phyloP scores from a whole-genome alignment of 768 basidiomycete species.

The Kwoniella sp. region DNA sequence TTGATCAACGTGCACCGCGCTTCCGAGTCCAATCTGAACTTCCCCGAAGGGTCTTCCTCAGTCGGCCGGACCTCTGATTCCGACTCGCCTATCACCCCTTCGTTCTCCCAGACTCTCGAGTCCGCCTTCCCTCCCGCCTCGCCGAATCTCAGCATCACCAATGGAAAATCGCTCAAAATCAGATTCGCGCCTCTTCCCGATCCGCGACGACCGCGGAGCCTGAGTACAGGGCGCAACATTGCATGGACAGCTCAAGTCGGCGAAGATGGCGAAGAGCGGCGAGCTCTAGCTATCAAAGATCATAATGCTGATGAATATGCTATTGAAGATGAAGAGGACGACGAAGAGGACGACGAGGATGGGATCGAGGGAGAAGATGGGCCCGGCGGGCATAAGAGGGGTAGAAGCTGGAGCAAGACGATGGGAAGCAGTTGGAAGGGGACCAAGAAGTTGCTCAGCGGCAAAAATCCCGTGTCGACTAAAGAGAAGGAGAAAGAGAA shows the following conservation, averaged over 20 bases:
- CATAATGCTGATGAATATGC: conserved; percentile 17
- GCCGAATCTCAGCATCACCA: neutral
- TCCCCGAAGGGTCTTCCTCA: neutral
- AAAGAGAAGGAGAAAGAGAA: conserved; percentile 24
- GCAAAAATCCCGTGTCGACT: conserved; percentile 26
- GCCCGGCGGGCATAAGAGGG: conserved; percentile 23
- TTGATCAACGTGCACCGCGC: conserved; percentile 38
- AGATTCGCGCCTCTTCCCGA: conserved; percentile 86
- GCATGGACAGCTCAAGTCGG: conserved; percentile 33
- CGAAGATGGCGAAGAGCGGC: conserved; percentile 32
- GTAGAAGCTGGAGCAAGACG: conserved; percentile 49
- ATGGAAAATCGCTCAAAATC: conserved; percentile 57
- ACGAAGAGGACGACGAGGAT: conserved; percentile 24
- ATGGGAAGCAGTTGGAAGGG: conserved; percentile 48
- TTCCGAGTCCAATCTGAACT: conserved; percentile 21
- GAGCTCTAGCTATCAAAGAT: conserved; percentile 36
- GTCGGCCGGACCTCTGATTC: neutral
- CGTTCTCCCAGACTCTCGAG: neutral
- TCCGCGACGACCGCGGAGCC: conserved; percentile 62
- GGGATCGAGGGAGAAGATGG: conserved; percentile 33
- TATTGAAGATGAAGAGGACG: conserved; percentile 29
- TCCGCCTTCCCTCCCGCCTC: conserved; percentile 7
- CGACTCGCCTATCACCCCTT: conserved; percentile 14
- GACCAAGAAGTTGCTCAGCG: conserved; percentile 54
- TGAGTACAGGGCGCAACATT: conserved; percentile 50